These are phyloP conservation scores for Vinca major DNA, from an alignment of 305 asterid genomes.

Conservation along the genomic window DNA sequence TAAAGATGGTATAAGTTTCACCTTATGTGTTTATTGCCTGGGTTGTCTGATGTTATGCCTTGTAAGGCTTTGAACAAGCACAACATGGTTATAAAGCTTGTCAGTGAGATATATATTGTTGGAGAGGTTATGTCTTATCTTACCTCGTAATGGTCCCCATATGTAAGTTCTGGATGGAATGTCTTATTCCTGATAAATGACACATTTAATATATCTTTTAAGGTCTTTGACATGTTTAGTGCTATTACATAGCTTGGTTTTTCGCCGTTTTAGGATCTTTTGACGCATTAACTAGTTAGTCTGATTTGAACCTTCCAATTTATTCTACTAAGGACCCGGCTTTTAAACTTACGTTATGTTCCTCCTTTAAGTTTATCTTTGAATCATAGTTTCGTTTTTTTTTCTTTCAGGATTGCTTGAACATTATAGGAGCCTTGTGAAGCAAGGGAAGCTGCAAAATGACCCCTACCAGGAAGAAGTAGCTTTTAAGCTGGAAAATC, in stretches of 20 bases:
- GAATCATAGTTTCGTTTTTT: slow-evolving; percentile 20
- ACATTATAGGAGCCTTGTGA: slow-evolving; percentile 64
- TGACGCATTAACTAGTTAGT: not conserved
- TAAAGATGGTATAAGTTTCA: not conserved
- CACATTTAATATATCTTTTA: not conserved
- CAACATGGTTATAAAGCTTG: not conserved
- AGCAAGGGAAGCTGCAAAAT: slow-evolving; percentile 72
- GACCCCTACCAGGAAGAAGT: slow-evolving; percentile 84
- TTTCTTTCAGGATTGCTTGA: slow-evolving; percentile 59
- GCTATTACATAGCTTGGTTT: not conserved
- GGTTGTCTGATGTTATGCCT: not conserved
- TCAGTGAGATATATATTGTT: not conserved
- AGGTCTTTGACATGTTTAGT: not conserved
- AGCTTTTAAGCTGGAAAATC: slow-evolving; percentile 63
- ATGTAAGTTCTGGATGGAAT: not conserved
- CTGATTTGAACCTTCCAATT: not conserved
- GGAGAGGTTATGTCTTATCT: slow-evolving; percentile 1
- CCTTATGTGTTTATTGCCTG: not conserved
- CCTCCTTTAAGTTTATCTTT: slow-evolving; percentile 8
- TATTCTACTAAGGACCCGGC: not conserved
- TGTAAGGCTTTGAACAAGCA: not conserved
- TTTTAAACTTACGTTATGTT: slow-evolving; percentile 1
- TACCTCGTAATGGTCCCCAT: not conserved
- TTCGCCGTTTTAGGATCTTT: not conserved
- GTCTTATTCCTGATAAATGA: not conserved